Evolutionary conservation across 495 filamentous ascomycete genomes (phyloP), one percentile per base, ranked within the genome.

Genomic region (Xylaria sp.): DNA sequence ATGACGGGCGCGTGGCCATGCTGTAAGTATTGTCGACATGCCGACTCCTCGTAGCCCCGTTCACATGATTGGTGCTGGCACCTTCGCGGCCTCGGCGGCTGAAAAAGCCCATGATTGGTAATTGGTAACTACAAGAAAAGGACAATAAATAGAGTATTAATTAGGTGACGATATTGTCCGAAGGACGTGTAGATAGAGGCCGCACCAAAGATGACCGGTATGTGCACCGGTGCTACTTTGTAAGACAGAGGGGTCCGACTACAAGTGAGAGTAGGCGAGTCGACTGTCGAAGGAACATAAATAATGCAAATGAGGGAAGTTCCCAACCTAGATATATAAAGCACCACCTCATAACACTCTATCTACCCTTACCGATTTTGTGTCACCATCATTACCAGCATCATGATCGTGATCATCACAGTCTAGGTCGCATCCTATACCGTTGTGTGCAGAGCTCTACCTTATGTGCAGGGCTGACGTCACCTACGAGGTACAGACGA

Each of bases 1-100:
- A 86, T 5, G 77, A 81, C 0, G 85, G 83, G 7, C 82, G 80
- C 12, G 78, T 73, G 17, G 81, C 76, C 81, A 84, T 82, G 33
- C 77, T 70, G 72, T 83, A 81, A 5, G 74, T 72, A 1, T 31
- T 68, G 70, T 74, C 65, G 64, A 55, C 59, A 33, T 35, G 63
- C 61, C 71, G 74, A 19, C 70, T 50, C 31, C 57, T 41, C 14
- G 55, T 55, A 21, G 71, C 67, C 21, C 70, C 71, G 37, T 76
- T 69, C 17, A 35, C 31, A 50, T 61, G 50, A 11, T 50, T 43
- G 40, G 43, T 24, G 5, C 41, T 40, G 24, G 52, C 43, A 24
- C 67, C 75, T 4, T 73, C 71, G 35, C 62, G 44, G 31, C 46
- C 57, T 41, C 72, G 74, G 19, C 78, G 79, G 59, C 61, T 75